Evolutionary conservation across 768 basidiomycete genomes (phyloP).

Genomic region (Boletus tomentosulus): DNA sequence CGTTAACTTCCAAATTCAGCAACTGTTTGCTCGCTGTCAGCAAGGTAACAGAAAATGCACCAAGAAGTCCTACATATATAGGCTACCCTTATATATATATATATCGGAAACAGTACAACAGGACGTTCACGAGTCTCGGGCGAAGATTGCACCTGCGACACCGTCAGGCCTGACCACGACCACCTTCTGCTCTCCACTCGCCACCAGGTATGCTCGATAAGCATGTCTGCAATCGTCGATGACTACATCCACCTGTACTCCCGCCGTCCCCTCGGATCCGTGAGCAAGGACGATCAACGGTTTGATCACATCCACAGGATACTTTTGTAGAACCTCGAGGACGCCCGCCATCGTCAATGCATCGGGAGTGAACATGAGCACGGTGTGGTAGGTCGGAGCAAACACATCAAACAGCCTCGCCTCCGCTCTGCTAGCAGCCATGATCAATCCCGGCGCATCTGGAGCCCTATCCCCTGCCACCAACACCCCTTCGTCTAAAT

Average conservation of each 20-base stretch:
- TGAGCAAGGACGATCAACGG: constrained; percentile 14
- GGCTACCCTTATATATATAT: no score
- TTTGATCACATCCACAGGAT: constrained; percentile 5
- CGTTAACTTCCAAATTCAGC: no score
- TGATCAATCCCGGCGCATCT: constrained; percentile 6
- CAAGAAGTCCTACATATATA: no score
- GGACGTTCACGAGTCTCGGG: no score
- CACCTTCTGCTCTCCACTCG: constrained; percentile 28
- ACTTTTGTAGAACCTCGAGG: constrained; percentile 4
- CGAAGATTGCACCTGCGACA: constrained; percentile 33
- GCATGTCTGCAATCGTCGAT: constrained; percentile 38
- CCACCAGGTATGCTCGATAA: constrained; percentile 34
- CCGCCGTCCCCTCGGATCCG: background rate
- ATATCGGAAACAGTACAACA: no score
- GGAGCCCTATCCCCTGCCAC: constrained; percentile 15
- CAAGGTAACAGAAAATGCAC: no score
- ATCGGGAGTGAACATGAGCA: constrained; percentile 27
- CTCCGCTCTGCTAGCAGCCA: background rate
- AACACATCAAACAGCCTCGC: constrained; percentile 3
- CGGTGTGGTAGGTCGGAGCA: constrained; percentile 9
- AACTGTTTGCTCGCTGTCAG: no score
- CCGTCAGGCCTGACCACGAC: constrained; percentile 44
- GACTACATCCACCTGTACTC: constrained; percentile 29
- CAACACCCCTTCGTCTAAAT: constrained; percentile 1
- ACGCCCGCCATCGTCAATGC: background rate